Conservation (phyloP, 1,284 basidiomycete genomes). For the Sanghuangporus baumii region DNA sequence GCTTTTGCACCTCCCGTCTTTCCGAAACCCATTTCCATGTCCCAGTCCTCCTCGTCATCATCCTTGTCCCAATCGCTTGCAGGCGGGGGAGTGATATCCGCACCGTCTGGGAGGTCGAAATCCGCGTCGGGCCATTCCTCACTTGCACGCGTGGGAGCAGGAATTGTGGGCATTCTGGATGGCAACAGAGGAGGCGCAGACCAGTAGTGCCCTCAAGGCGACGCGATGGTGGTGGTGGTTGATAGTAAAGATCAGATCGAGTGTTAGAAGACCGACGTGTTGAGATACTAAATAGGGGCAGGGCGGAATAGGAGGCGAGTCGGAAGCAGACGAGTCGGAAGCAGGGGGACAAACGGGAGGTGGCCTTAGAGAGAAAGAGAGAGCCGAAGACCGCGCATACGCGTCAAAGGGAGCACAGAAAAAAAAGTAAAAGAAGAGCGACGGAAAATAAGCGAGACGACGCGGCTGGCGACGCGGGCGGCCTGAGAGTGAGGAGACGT, state of each 20-base stretch:
- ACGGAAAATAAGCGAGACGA: not conserved
- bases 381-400: not conserved
- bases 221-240: not conserved
- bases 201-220: not conserved
- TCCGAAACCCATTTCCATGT: conserved; percentile 64
- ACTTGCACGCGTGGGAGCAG: conserved; percentile 49
- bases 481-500: not conserved
- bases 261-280: not conserved
- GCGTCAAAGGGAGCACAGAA: not conserved
- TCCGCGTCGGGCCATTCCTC: conserved; percentile 83
- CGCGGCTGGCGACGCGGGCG: not conserved
- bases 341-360: conserved; percentile 1
- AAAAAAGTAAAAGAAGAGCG: not conserved
- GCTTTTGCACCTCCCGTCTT: conserved; percentile 49
- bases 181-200: conserved; percentile 21
- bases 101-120: conserved; percentile 74
- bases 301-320: conserved; percentile 1
- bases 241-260: not conserved
- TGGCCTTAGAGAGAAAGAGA: not conserved
- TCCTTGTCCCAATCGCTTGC: conserved; percentile 57
- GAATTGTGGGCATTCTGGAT: conserved; percentile 48
- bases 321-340: not conserved
- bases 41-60: conserved; percentile 59
- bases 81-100: conserved; percentile 49
- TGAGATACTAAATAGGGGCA: not conserved